Evolutionary conservation across 2,329 filamentous ascomycete genomes (phyloP).

Genomic region (Rutstroemia sydowiana): DNA sequence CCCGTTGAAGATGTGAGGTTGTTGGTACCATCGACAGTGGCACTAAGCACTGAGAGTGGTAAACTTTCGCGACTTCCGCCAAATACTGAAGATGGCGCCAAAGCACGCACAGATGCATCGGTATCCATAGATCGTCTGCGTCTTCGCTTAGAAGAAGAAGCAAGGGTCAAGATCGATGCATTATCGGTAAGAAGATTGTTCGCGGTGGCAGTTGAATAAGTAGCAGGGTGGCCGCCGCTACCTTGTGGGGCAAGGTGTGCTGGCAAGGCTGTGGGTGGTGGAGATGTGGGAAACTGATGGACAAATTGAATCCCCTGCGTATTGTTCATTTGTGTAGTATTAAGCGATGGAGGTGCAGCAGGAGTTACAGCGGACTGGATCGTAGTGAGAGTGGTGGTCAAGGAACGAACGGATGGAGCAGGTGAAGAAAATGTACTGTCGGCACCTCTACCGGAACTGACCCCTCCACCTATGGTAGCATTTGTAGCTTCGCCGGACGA

Average conservation of each 20-base stretch:
- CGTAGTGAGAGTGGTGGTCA: conserved; percentile 78
- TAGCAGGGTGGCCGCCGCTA: conserved; percentile 51
- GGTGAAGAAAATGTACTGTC: conserved; percentile 77
- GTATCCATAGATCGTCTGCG: conserved; percentile 77
- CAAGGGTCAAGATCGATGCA: conserved; percentile 76
- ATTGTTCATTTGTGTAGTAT: conserved; percentile 25
- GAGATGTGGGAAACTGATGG: conserved; percentile 56
- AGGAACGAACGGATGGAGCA: conserved; percentile 69
- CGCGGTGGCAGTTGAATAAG: conserved; percentile 70
- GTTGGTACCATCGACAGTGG: conserved; percentile 52
- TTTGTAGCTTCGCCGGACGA: conserved; percentile 66
- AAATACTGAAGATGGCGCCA: conserved; percentile 77
- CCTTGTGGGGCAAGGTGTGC: conserved; percentile 52
- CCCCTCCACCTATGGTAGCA: conserved; percentile 59
- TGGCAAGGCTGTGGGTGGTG: conserved; percentile 66
- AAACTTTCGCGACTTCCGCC: conserved; percentile 75
- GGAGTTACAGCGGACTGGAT: conserved; percentile 67
- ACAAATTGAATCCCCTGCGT: conserved; percentile 48
- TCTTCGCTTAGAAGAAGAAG: conserved; percentile 72
- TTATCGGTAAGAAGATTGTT: conserved; percentile 80
- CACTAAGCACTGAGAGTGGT: conserved; percentile 69
- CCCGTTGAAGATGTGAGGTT: conserved; percentile 40
- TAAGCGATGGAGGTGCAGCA: conserved; percentile 36
- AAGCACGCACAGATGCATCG: conserved; percentile 74
- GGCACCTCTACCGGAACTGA: conserved; percentile 58